These are phyloP conservation scores for Mycena latifolia DNA, from an alignment of 768 basidiomycete genomes.

Conservation along the genomic window DNA sequence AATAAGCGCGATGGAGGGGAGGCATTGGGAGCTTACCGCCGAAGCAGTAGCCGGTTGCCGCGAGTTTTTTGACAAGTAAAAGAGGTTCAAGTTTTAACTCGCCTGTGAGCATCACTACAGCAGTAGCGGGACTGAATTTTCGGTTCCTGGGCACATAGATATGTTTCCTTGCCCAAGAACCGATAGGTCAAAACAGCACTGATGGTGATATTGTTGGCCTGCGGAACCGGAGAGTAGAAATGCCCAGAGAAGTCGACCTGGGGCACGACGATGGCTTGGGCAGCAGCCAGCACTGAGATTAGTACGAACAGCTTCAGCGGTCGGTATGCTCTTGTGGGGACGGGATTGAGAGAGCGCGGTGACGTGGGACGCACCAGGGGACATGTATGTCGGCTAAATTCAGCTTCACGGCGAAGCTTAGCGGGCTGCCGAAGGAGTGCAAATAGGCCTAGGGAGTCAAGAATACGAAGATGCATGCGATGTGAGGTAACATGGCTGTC, in stretches of 20 bases:
- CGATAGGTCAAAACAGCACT: slow-evolving; percentile 37
- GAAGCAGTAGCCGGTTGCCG: slow-evolving; percentile 52
- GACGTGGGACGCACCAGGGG: not conserved
- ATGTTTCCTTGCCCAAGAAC: too few species aligned
- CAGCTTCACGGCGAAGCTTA: not conserved
- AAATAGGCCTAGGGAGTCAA: too few species aligned
- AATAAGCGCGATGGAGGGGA: too few species aligned
- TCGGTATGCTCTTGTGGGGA: not conserved
- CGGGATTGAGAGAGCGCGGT: too few species aligned
- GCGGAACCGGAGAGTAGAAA: slow-evolving; percentile 22
- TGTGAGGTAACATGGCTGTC: not conserved
- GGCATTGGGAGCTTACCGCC: slow-evolving; percentile 34
- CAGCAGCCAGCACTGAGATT: slow-evolving; percentile 23
- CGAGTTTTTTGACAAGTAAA: slow-evolving; percentile 44
- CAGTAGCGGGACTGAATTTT: slow-evolving; percentile 24
- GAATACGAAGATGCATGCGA: not conserved
- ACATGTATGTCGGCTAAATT: not conserved
- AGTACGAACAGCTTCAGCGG: slow-evolving; percentile 10
- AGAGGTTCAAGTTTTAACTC: not conserved
- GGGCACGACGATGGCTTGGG: slow-evolving; percentile 29
- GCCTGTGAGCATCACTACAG: slow-evolving; percentile 32
- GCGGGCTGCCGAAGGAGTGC: not conserved
- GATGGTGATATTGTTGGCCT: slow-evolving; percentile 36
- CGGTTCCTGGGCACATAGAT: slow-evolving; percentile 27
- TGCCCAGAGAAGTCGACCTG: slow-evolving; percentile 23